phyloP scores from a whole-genome alignment of 768 basidiomycete genomes.

The Auricularia auricula-judae region DNA sequence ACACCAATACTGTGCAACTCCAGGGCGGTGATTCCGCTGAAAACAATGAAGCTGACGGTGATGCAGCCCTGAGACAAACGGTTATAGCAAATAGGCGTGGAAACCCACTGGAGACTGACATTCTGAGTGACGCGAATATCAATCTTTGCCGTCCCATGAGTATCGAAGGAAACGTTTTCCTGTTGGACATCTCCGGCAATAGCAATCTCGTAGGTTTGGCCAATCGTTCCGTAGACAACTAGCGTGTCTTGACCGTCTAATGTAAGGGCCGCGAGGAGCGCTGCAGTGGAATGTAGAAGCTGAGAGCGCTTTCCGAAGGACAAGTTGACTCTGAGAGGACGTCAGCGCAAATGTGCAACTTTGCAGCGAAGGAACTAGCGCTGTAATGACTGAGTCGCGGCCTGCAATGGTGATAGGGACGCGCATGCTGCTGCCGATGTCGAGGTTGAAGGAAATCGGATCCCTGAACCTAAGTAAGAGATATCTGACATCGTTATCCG shows the following conservation, averaged over 20 bases:
- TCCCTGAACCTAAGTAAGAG: neutral
- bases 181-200: neutral
- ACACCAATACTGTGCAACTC: slow-evolving; percentile 3
- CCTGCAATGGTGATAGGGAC: slow-evolving; percentile 14
- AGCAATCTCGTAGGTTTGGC: neutral
- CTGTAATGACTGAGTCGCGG: slow-evolving; percentile 15
- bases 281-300: neutral
- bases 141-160: neutral
- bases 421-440: slow-evolving; percentile 9
- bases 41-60: slow-evolving; percentile 8
- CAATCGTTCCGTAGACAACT: neutral
- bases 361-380: slow-evolving; percentile 15
- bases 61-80: neutral
- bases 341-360: neutral
- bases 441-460: slow-evolving; percentile 11
- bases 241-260: slow-evolving; percentile 12
- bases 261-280: slow-evolving; percentile 11
- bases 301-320: slow-evolving; percentile 7
- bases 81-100: too few species aligned
- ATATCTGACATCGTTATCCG: too few species aligned
- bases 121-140: too few species aligned
- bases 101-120: too few species aligned
- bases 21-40: slow-evolving; percentile 9
- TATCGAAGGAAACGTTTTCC: neutral
- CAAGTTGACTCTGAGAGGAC: slow-evolving; percentile 11